A percentile compares a stretch with the other conserved stretches of the same genome.
These are phyloP conservation scores for Drosera capensis DNA, from an alignment of 148 eudicot species.

Conservation along the genomic window DNA sequence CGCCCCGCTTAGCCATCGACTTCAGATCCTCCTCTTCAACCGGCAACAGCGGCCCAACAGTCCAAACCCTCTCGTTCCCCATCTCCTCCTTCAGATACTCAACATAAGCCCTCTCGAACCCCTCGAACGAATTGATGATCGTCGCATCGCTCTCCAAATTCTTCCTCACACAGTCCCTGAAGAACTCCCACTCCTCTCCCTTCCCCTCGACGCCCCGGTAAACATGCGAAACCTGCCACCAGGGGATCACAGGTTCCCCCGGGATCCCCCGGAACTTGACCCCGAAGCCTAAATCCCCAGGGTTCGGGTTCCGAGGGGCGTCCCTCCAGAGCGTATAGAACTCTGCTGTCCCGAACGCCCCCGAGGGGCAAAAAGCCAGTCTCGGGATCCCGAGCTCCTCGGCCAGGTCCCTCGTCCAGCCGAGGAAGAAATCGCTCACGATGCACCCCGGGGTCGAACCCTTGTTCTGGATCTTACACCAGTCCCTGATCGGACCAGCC, in stretches of 20 bases:
- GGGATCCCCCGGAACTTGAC: constrained; percentile 11
- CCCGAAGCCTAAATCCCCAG: constrained; percentile 1
- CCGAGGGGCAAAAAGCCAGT: constrained; percentile 22
- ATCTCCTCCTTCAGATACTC: constrained; percentile 6
- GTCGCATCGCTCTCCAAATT: constrained; percentile 22
- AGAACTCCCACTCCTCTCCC: constrained; percentile 16
- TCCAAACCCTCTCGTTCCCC: constrained; percentile 27
- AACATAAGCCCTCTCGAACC: constrained; percentile 18
- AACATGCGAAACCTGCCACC: constrained; percentile 25
- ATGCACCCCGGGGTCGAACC: constrained; percentile 20
- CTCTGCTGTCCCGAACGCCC: constrained; percentile 18
- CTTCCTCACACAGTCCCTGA: constrained; percentile 4
- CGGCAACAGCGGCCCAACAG: constrained; percentile 25
- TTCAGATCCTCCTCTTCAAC: background rate
- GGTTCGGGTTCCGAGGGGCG: constrained; percentile 7
- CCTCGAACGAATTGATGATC: constrained; percentile 26
- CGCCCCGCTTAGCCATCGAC: constrained; percentile 8
- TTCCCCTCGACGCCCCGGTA: constrained; percentile 17
- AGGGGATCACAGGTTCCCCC: constrained; percentile 19
- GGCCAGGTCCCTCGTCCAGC: constrained; percentile 21
- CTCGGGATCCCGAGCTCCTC: constrained; percentile 12
- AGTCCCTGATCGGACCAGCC: constrained; percentile 11
- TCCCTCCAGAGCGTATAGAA: constrained; percentile 15
- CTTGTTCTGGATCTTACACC: constrained; percentile 16
- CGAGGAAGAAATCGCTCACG: constrained; percentile 26